phyloP scores from a whole-genome alignment of 176 grass and related monocot species.

The Eleusine coracana region DNA sequence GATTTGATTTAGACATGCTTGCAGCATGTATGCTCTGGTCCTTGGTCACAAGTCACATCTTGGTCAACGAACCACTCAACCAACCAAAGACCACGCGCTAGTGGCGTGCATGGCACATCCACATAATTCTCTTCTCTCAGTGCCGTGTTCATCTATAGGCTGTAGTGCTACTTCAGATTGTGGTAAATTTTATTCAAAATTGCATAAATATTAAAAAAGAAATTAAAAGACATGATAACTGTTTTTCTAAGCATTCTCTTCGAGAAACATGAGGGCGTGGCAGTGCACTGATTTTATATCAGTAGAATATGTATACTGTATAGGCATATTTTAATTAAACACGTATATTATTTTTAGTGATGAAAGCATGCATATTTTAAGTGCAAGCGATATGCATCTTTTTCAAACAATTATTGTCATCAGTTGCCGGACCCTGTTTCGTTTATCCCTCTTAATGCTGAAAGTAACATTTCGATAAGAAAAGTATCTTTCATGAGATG shows the following conservation, averaged over 20 bases:
- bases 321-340: too few species aligned
- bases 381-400: neutral
- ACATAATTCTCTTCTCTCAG: neutral
- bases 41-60: slow-evolving; percentile 10
- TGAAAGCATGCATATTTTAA: neutral
- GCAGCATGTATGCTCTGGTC: slow-evolving; percentile 18
- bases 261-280: too few species aligned
- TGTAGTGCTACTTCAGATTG: too few species aligned
- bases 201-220: too few species aligned
- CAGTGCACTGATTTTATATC: too few species aligned
- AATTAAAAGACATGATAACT: neutral
- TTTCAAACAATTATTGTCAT: neutral
- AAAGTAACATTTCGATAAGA: neutral
- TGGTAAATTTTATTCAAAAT: too few species aligned
- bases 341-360: too few species aligned
- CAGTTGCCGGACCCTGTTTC: neutral
- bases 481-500: neutral
- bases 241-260: too few species aligned
- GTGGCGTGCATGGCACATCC: neutral
- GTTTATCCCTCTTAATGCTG: neutral
- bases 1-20: slow-evolving; percentile 16
- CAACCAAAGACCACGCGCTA: neutral
- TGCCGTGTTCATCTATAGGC: too few species aligned
- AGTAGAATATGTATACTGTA: too few species aligned
- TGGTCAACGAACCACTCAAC: slow-evolving; percentile 27